Base-by-base conservation (phyloP, 305 asterid species). In the Fraxinus ornus region DNA sequence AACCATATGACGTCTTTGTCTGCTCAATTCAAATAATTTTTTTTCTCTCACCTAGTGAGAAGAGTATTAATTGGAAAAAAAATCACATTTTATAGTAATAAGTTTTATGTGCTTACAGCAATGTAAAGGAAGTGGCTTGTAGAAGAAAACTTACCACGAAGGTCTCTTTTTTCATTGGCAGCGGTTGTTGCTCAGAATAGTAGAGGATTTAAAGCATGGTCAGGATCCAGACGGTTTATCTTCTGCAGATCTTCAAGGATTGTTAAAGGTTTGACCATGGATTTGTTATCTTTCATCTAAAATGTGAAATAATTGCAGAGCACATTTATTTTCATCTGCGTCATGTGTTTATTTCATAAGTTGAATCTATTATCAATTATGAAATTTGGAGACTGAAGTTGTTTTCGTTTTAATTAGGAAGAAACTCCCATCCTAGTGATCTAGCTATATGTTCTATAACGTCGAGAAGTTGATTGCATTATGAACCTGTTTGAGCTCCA, bases 101-200 rank as follows among this genome's bases (percentile, higher is more conserved):
- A 76, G 26, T 81, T 78, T 47, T 22, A 72, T 75, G 77, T 81
- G 81, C 83, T 60, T 68, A 62, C 5, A 9, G 66, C 62, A 81
- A 62, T 70, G 36, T 78, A 79, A 72, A 68, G 70, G 78, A 76
- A 68, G 62, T 82, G 80, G 79, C 78, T 52, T 80, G 78, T 52
- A 30, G 71, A 64, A n/a, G 13, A 75, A 39, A 81, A 36, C 77
- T 80, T 81, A 35, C 57, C 79, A 81, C 39, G 49, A 66, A 68
- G 44, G 36, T 86, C 79, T 64, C 19, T 60, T 60, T 68, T 81
- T 72, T 66, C 33, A 22, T 82, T 88, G 79, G 36, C 92, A 94
- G 98, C 91, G 95, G 57, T 87, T 96, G 76, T 85, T 96, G 83
- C 91, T 92, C 85, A 89, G 90, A 85, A 81, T 92, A 79, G 84